Percentiles rank a stretch among this genome's conserved stretches.
Conservation (phyloP, 164 flowering plant genomes). For the Pachysandra terminalis region DNA sequence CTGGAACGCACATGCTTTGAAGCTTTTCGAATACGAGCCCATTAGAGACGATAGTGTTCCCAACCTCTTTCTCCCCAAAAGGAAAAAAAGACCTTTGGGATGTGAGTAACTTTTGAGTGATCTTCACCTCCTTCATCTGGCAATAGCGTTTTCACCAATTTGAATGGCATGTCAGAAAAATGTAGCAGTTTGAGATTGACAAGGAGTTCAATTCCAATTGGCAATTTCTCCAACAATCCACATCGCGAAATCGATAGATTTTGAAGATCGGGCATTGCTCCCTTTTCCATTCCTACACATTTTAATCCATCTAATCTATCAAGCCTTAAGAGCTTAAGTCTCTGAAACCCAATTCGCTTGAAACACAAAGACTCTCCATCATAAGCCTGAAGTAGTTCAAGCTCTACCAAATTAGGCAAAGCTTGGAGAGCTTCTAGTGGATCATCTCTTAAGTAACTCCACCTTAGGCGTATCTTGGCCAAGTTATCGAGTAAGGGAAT, state of each 20-base stretch:
- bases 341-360: constrained; percentile 3
- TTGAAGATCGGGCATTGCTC: constrained; percentile 11
- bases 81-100: neutral
- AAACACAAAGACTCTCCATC: neutral
- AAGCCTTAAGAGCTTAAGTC: constrained; percentile 9
- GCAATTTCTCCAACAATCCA: neutral
- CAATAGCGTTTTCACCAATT: neutral
- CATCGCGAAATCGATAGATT: neutral
- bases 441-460: neutral
- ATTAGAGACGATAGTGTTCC: neutral
- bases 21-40: too few relatives aligned
- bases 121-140: neutral
- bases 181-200: neutral
- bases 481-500: constrained; percentile 3
- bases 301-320: neutral
- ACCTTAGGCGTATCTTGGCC: neutral
- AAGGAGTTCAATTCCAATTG: constrained; percentile 7
- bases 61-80: neutral
- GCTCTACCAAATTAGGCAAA: constrained; percentile 10
- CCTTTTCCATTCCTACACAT: neutral
- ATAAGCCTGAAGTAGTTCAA: neutral
- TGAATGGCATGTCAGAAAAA: neutral
- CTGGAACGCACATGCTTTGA: too few relatives aligned
- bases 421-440: constrained; percentile 7
- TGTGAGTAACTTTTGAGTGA: neutral